These are phyloP conservation scores for Xylariaceae sp. DNA, from an alignment of 2,329 filamentous ascomycete genomes.

Conservation along the genomic window DNA sequence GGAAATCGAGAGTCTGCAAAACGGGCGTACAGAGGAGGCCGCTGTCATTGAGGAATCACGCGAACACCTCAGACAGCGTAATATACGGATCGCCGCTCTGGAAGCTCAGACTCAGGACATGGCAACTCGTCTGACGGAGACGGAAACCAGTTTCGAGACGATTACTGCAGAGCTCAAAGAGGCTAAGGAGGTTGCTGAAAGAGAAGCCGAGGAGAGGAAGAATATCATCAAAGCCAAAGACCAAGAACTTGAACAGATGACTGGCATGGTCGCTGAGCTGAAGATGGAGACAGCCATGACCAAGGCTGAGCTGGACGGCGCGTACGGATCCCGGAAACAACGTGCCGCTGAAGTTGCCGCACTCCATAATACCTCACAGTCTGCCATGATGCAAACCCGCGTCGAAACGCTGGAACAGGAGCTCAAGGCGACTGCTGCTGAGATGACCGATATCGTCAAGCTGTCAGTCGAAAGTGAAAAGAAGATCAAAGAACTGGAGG, in stretches of 20 bases:
- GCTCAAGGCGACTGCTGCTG: conserved; percentile 46
- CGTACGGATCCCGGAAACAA: conserved; percentile 54
- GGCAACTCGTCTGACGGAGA: conserved; percentile 33
- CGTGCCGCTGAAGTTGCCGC: conserved; percentile 54
- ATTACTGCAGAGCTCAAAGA: conserved; percentile 36
- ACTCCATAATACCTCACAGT: conserved; percentile 43
- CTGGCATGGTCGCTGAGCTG: conserved; percentile 51
- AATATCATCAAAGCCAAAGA: conserved; percentile 41
- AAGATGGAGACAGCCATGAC: conserved; percentile 59
- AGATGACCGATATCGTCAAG: conserved; percentile 32
- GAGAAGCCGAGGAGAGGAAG: conserved; percentile 29
- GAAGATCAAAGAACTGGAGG: conserved; percentile 32
- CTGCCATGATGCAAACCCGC: conserved; percentile 33
- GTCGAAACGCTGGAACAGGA: conserved; percentile 59
- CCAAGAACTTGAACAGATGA: conserved; percentile 35
- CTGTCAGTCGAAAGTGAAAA: conserved; percentile 34
- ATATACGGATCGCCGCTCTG: conserved; percentile 39
- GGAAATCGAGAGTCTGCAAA: conserved; percentile 41
- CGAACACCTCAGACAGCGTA: conserved; percentile 40
- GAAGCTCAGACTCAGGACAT: conserved; percentile 40
- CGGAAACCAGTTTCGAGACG: conserved; percentile 36
- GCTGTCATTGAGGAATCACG: conserved; percentile 34
- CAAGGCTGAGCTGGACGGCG: conserved; percentile 57
- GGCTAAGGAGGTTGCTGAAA: conserved; percentile 28
- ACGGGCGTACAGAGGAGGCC: conserved; percentile 32